Percentiles rank a stretch among this genome's conserved stretches.
phyloP scores from a whole-genome alignment of 768 basidiomycete genomes.

The Boletales sp. region DNA sequence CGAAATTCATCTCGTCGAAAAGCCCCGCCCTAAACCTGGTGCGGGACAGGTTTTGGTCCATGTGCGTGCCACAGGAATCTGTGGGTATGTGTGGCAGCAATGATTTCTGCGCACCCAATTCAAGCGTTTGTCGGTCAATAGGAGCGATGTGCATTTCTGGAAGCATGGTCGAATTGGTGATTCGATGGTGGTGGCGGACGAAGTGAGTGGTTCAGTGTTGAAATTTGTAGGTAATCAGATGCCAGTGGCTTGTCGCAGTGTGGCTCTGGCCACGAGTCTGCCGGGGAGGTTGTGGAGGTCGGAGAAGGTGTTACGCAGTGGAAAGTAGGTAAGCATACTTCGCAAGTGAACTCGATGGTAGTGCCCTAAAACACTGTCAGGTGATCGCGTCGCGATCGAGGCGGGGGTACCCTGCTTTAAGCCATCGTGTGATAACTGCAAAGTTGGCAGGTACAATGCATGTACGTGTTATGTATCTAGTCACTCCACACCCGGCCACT shows the following conservation, averaged over 20 bases:
- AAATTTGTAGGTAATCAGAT: not conserved
- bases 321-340: slow-evolving; percentile 45
- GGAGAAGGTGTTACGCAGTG: slow-evolving; percentile 65
- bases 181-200: slow-evolving; percentile 67
- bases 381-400: slow-evolving; percentile 68
- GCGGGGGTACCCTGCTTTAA: slow-evolving; percentile 67
- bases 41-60: slow-evolving; percentile 65
- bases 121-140: slow-evolving; percentile 18
- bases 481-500: not conserved
- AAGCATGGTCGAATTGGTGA: slow-evolving; percentile 65
- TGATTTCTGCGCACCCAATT: not conserved
- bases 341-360: not conserved
- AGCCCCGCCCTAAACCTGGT: slow-evolving; percentile 56
- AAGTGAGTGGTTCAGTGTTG: slow-evolving; percentile 34
- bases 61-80: slow-evolving; percentile 66
- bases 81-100: slow-evolving; percentile 44
- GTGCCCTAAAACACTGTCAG: slow-evolving; percentile 23
- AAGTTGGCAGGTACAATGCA: slow-evolving; percentile 62
- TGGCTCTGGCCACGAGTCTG: slow-evolving; percentile 68
- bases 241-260: slow-evolving; percentile 36
- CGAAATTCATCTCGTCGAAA: slow-evolving; percentile 65
- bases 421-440: slow-evolving; percentile 57
- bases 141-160: slow-evolving; percentile 76
- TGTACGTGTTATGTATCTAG: slow-evolving; percentile 32
- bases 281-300: slow-evolving; percentile 61